These are phyloP conservation scores for Nemania sp. DNA, from an alignment of 2,329 filamentous ascomycete species.

Conservation along the genomic window DNA sequence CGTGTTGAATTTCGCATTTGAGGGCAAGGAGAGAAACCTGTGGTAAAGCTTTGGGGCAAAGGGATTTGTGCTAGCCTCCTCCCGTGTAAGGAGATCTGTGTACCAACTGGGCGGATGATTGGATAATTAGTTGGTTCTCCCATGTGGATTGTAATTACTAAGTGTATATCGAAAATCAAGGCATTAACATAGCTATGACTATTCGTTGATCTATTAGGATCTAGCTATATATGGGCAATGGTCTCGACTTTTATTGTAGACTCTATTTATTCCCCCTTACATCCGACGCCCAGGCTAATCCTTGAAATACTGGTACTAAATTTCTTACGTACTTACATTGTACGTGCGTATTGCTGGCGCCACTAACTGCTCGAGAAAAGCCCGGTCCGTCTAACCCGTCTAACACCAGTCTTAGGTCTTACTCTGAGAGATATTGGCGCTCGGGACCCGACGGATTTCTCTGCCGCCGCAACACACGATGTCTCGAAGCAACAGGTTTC, in stretches of 20 bases:
- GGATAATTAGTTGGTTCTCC: conserved; percentile 7
- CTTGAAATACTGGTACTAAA: no score
- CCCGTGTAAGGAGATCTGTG: neutral
- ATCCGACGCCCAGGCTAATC: neutral
- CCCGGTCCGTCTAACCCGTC: no score
- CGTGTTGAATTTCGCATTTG: conserved; percentile 81
- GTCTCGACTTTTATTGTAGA: neutral
- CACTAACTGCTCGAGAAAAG: neutral
- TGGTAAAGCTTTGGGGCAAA: conserved; percentile 56
- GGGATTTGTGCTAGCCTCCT: neutral
- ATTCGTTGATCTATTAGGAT: neutral
- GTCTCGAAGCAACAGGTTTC: no score
- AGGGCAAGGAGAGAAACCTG: conserved; percentile 71
- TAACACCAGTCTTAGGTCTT: neutral
- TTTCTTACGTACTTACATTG: neutral
- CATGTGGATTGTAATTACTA: conserved; percentile 13
- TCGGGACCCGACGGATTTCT: no score
- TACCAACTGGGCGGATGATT: neutral
- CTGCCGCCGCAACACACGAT: no score
- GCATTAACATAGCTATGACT: neutral
- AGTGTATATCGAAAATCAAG: neutral
- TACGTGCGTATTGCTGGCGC: neutral
- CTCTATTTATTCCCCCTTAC: neutral
- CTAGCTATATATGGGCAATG: neutral
- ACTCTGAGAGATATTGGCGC: no score